Evolutionary conservation across 768 basidiomycete species (phyloP).

Genomic region (Candolleomyces eurysporus): DNA sequence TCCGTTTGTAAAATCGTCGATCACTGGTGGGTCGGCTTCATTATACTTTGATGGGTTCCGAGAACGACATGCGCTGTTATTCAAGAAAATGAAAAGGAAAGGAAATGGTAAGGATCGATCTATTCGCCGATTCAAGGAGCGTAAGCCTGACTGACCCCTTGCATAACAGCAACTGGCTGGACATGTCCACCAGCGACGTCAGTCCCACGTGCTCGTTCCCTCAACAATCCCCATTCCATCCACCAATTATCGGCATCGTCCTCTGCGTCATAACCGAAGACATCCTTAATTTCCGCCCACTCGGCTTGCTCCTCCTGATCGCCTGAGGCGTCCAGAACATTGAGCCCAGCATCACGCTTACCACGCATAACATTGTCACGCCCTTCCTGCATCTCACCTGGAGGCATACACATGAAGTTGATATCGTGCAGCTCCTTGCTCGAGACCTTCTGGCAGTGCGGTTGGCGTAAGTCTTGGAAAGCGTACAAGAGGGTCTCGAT

Average conservation of each 20-base stretch:
- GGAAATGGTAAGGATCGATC: not conserved
- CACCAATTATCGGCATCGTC: slow-evolving; percentile 65
- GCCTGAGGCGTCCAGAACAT: slow-evolving; percentile 15
- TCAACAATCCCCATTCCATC: slow-evolving; percentile 49
- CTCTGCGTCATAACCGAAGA: slow-evolving; percentile 55
- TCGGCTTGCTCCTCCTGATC: slow-evolving; percentile 25
- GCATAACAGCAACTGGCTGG: not conserved
- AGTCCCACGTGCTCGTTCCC: slow-evolving; percentile 31
- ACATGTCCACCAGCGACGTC: slow-evolving; percentile 11
- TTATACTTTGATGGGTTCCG: not conserved
- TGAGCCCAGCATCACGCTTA: slow-evolving; percentile 25
- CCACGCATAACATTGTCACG: slow-evolving; percentile 41
- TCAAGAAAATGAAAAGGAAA: not conserved
- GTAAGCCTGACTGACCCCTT: slow-evolving; percentile 2
- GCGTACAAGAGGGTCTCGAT: slow-evolving; percentile 50
- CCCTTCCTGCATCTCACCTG: slow-evolving; percentile 36
- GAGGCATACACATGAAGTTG: slow-evolving; percentile 42
- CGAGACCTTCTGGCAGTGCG: slow-evolving; percentile 40
- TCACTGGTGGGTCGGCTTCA: not conserved
- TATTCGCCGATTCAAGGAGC: not conserved
- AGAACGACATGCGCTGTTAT: slow-evolving; percentile 1
- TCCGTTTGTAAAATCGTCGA: not conserved
- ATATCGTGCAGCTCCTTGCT: slow-evolving; percentile 44
- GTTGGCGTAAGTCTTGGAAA: slow-evolving; percentile 53
- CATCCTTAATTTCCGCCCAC: slow-evolving; percentile 46